These are phyloP conservation scores for Exophiala oligosperma DNA, from an alignment of 2,329 filamentous ascomycete species.

Conservation along the genomic window DNA sequence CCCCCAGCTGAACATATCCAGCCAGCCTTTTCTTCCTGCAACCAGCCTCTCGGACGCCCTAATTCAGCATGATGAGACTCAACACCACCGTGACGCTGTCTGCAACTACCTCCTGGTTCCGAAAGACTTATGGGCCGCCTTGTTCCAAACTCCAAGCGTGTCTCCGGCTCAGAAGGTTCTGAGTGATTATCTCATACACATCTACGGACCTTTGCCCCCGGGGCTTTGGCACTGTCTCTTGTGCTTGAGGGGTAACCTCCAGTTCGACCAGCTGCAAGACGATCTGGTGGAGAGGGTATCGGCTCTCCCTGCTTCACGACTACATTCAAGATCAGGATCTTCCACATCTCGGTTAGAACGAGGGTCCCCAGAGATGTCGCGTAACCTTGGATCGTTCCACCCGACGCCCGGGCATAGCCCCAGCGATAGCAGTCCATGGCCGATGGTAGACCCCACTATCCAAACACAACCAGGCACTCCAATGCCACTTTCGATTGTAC, in stretches of 20 bases:
- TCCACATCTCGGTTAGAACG: neutral
- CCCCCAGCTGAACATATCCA: neutral
- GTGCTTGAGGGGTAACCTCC: slow-evolving; percentile 1
- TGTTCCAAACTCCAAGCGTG: slow-evolving; percentile 6
- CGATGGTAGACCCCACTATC: neutral
- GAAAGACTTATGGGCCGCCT: slow-evolving; percentile 4
- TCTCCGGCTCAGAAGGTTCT: slow-evolving; percentile 6
- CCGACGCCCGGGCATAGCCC: neutral
- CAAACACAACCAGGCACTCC: neutral
- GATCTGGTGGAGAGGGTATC: slow-evolving; percentile 5
- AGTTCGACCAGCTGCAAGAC: slow-evolving; percentile 6
- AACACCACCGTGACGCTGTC: neutral
- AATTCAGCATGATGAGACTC: slow-evolving; percentile 4
- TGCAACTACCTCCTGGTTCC: slow-evolving; percentile 12
- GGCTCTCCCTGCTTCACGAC: neutral
- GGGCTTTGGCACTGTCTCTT: slow-evolving; percentile 12
- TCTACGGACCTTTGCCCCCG: slow-evolving; percentile 8
- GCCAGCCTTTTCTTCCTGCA: neutral
- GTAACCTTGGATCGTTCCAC: neutral
- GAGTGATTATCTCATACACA: slow-evolving; percentile 4
- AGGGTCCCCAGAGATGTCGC: neutral
- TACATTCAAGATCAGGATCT: neutral
- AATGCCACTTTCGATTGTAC: neutral
- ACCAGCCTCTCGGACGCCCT: neutral
- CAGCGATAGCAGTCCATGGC: neutral